Percentiles rank a stretch among this genome's conserved stretches.
phyloP scores from a whole-genome alignment of 352 stramenopile species.

The Phytopythium mirpurense region DNA sequence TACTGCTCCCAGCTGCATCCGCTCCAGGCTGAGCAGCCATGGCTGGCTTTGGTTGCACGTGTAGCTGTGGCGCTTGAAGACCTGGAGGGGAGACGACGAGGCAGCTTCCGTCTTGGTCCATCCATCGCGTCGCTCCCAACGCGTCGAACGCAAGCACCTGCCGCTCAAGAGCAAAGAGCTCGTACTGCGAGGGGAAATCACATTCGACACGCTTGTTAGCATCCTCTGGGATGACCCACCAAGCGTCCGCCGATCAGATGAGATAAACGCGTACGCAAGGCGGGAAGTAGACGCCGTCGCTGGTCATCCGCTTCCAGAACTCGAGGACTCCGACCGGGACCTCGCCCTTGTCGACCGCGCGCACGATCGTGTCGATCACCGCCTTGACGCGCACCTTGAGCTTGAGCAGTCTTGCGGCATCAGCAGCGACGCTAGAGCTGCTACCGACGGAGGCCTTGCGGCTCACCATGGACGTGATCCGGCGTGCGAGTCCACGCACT shows the following conservation, averaged over 20 bases:
- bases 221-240: too few species aligned
- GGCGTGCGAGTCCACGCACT: neutral
- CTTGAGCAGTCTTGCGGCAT: conserved; percentile 29
- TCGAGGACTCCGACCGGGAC: conserved; percentile 47
- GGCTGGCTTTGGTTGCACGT: too few species aligned
- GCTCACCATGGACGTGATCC: neutral
- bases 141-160: conserved; percentile 44
- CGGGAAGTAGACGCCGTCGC: conserved; percentile 63
- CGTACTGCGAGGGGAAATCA: conserved; percentile 29
- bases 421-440: conserved; percentile 8
- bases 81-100: neutral
- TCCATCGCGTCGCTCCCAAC: conserved; percentile 44
- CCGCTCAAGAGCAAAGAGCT: conserved; percentile 41
- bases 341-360: conserved; percentile 44
- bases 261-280: conserved; percentile 25
- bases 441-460: neutral
- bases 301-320: conserved; percentile 50
- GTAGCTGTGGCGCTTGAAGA: neutral
- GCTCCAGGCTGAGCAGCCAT: neutral
- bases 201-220: neutral
- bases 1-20: too few species aligned
- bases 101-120: conserved; percentile 14
- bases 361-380: conserved; percentile 40
- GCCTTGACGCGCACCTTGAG: conserved; percentile 58
- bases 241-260: too few species aligned